Conservation (phyloP, 192 early-diverging fungal species). For the Coemansia sp. region DNA sequence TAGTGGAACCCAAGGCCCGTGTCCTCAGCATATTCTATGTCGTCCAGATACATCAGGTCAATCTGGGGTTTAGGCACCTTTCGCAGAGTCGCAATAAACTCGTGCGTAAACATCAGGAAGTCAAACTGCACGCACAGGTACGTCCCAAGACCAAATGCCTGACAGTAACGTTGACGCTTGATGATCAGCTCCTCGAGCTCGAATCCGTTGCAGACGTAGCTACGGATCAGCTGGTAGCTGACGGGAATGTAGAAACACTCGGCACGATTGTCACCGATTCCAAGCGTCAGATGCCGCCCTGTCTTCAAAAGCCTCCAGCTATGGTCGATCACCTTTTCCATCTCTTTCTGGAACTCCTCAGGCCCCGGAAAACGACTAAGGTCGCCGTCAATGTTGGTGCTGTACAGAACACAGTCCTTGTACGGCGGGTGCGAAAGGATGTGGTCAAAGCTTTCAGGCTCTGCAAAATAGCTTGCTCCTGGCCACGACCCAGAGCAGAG, state of each 20-base stretch:
- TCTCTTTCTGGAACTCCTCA: constrained; percentile 73
- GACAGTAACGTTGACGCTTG: constrained; percentile 86
- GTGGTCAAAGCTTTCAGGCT: constrained; percentile 77
- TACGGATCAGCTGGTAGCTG: constrained; percentile 76
- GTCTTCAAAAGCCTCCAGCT: constrained; percentile 73
- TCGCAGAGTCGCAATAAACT: constrained; percentile 82
- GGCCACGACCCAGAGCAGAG: constrained; percentile 55
- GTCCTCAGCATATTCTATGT: constrained; percentile 16
- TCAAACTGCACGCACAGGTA: constrained; percentile 88
- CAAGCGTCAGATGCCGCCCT: constrained; percentile 72
- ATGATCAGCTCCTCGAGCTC: constrained; percentile 86
- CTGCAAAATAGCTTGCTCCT: constrained; percentile 61
- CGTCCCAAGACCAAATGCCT: constrained; percentile 82
- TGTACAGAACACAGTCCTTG: constrained; percentile 89
- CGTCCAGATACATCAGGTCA: constrained; percentile 55
- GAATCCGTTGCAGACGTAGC: constrained; percentile 82
- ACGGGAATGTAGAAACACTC: constrained; percentile 90
- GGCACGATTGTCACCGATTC: constrained; percentile 91
- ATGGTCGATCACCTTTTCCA: constrained; percentile 69
- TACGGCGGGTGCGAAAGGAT: constrained; percentile 92
- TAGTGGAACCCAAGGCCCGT: constrained; percentile 14
- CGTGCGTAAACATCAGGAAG: constrained; percentile 92
- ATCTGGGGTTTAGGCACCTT: constrained; percentile 61
- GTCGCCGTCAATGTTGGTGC: constrained; percentile 85
- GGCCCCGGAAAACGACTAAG: constrained; percentile 73